Evolutionary conservation across 805 yeast genomes (phyloP).

Genomic region (Candida boleticola): DNA sequence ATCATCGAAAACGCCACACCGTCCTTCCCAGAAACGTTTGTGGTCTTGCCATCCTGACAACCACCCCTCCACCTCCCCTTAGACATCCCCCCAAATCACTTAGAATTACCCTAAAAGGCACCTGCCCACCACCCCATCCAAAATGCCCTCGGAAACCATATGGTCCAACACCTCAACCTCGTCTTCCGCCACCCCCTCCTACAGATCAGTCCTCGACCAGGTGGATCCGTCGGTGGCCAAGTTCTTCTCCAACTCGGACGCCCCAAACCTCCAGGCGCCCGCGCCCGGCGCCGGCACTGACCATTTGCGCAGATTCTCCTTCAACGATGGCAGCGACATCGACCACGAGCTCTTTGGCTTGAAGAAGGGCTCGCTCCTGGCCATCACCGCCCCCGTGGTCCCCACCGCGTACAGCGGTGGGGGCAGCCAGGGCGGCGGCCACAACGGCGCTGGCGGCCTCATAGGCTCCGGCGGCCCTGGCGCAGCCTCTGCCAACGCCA

Average conservation of each 20-base stretch:
- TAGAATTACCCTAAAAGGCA: too few species aligned
- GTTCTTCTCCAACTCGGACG: conserved; percentile 17
- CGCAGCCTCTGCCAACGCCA: too few species aligned
- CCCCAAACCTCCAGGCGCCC: conserved; percentile 9
- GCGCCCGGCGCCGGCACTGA: conserved; percentile 8
- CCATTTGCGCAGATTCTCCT: conserved; percentile 26
- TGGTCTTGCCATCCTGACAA: too few species aligned
- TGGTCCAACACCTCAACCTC: conserved; percentile 31
- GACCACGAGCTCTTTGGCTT: conserved; percentile 44
- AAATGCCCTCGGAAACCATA: conserved; percentile 43
- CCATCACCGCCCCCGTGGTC: conserved; percentile 42
- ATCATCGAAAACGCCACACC: too few species aligned
- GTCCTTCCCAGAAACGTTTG: too few species aligned
- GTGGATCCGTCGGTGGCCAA: conserved; percentile 43
- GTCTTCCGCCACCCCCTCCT: conserved; percentile 21
- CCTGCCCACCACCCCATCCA: too few species aligned
- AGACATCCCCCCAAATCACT: too few species aligned
- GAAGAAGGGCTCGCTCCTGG: conserved; percentile 47
- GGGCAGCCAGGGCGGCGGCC: conserved; percentile 9
- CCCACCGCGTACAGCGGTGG: conserved; percentile 16
- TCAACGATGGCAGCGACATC: conserved; percentile 43
- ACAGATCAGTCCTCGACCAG: conserved; percentile 33
- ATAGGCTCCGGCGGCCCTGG: conserved; percentile 17
- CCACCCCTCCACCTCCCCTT: too few species aligned
- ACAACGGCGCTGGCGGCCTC: conserved; percentile 11